phyloP scores from a whole-genome alignment of 805 yeast species.

The Pichia kluyveri region DNA sequence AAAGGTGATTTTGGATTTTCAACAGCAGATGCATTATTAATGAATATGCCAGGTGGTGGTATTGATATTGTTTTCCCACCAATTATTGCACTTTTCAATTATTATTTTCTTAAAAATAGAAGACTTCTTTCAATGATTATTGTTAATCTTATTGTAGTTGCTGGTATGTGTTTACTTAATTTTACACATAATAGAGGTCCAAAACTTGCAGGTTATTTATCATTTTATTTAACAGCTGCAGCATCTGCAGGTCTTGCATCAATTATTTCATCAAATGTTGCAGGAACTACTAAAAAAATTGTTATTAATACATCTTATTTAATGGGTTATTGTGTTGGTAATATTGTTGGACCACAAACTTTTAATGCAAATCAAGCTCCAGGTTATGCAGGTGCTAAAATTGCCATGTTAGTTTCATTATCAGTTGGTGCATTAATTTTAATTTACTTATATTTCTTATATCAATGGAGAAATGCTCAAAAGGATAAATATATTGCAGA shows the following conservation, averaged over 20 bases:
- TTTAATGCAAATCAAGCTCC: slow-evolving; percentile 42
- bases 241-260: slow-evolving; percentile 14
- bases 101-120: neutral
- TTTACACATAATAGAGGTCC: slow-evolving; percentile 21
- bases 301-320: slow-evolving; percentile 36
- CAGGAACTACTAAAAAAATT: slow-evolving; percentile 43
- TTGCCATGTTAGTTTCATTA: slow-evolving; percentile 39
- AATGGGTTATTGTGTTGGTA: slow-evolving; percentile 38
- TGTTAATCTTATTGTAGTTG: slow-evolving; percentile 16
- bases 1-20: slow-evolving; percentile 12
- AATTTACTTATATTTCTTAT: slow-evolving; percentile 2
- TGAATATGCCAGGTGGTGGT: slow-evolving; percentile 16
- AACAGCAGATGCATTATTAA: slow-evolving; percentile 8
- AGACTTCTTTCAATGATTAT: slow-evolving; percentile 18
- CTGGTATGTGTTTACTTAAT: slow-evolving; percentile 26
- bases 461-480: slow-evolving; percentile 3
- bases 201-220: slow-evolving; percentile 20
- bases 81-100: slow-evolving; percentile 3
- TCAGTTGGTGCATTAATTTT: slow-evolving; percentile 19
- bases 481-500: slow-evolving; percentile 4
- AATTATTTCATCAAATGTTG: slow-evolving; percentile 26
- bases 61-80: slow-evolving; percentile 13
- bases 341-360: slow-evolving; percentile 44
- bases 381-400: slow-evolving; percentile 37
- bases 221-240: slow-evolving; percentile 24